Evolutionary conservation across 106 monocot species (phyloP).

Genomic region (Apostasia shenzhenica): DNA sequence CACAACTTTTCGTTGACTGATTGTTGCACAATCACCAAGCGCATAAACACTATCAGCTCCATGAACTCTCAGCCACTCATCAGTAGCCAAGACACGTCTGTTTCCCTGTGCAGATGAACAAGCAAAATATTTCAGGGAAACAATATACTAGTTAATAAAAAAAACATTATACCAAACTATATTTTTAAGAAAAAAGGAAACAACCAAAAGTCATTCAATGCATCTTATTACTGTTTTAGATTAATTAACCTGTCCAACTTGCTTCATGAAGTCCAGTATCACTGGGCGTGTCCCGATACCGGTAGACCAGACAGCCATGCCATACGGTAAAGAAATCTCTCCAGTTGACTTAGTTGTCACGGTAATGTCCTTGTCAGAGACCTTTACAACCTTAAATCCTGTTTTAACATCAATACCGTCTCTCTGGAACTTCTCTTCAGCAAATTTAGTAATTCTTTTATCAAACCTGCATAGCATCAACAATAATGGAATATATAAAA

Average conservation of each 20-base stretch:
- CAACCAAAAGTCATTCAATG: background rate
- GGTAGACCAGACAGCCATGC: slow-evolving; percentile 88
- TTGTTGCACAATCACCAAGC: slow-evolving; percentile 76
- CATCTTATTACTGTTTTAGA: too few species aligned
- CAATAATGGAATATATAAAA: background rate
- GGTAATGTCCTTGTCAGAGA: slow-evolving; percentile 58
- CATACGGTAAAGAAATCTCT: slow-evolving; percentile 45
- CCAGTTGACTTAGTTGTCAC: slow-evolving; percentile 39
- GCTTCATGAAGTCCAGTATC: slow-evolving; percentile 70
- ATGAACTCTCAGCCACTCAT: slow-evolving; percentile 75
- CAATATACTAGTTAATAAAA: background rate
- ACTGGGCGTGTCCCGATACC: slow-evolving; percentile 75
- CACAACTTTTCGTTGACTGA: slow-evolving; percentile 70
- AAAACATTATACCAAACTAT: background rate
- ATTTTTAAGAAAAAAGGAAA: background rate
- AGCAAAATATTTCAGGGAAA: background rate
- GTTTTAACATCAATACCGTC: slow-evolving; percentile 75
- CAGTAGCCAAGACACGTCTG: slow-evolving; percentile 78
- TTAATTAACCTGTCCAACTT: slow-evolving; percentile 58
- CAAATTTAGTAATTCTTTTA: slow-evolving; percentile 78
- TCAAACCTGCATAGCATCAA: slow-evolving; percentile 51
- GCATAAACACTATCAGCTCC: slow-evolving; percentile 62
- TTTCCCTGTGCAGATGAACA: slow-evolving; percentile 26
- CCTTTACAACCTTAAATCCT: slow-evolving; percentile 53
- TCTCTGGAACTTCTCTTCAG: slow-evolving; percentile 70